These are phyloP conservation scores for Delitschia confertaspora DNA, from an alignment of 495 filamentous ascomycete genomes.

Conservation along the genomic window DNA sequence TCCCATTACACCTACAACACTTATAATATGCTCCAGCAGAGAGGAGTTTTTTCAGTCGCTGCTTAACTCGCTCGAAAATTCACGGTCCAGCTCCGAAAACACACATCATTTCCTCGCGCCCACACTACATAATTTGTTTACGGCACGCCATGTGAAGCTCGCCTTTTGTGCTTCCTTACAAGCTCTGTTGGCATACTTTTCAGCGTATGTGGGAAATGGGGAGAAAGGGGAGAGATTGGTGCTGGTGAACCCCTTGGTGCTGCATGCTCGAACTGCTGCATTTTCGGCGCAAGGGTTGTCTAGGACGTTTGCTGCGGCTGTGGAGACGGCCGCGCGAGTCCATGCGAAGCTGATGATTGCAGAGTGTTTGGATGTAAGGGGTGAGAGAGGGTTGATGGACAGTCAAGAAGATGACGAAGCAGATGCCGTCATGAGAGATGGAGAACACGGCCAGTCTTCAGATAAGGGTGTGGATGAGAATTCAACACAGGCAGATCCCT, in stretches of 20 bases:
- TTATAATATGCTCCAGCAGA: slow-evolving; percentile 63
- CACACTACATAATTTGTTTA: slow-evolving; percentile 59
- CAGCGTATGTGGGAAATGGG: slow-evolving; percentile 39
- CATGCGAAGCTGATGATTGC: slow-evolving; percentile 25
- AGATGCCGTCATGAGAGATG: slow-evolving; percentile 1
- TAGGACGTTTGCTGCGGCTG: slow-evolving; percentile 54
- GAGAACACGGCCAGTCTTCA: background rate
- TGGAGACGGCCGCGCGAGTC: slow-evolving; percentile 49
- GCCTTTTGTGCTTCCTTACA: slow-evolving; percentile 66
- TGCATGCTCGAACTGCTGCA: slow-evolving; percentile 67
- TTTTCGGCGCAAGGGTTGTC: slow-evolving; percentile 77
- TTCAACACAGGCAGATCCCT: slow-evolving; percentile 26
- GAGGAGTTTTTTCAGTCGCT: slow-evolving; percentile 52
- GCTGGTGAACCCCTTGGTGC: slow-evolving; percentile 54
- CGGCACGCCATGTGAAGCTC: slow-evolving; percentile 56
- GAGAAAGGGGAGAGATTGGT: slow-evolving; percentile 40
- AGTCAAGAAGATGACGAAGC: slow-evolving; percentile 5
- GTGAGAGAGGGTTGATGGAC: slow-evolving; percentile 35
- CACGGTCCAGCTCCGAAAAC: slow-evolving; percentile 6
- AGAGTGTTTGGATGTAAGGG: slow-evolving; percentile 24
- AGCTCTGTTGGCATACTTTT: slow-evolving; percentile 66
- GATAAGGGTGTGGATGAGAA: no score
- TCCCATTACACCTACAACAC: slow-evolving; percentile 41
- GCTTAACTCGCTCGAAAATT: slow-evolving; percentile 6
- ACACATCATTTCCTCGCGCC: slow-evolving; percentile 43